Base-by-base conservation (phyloP, 768 basidiomycete genomes). In the Multifurca ochricompacta region DNA sequence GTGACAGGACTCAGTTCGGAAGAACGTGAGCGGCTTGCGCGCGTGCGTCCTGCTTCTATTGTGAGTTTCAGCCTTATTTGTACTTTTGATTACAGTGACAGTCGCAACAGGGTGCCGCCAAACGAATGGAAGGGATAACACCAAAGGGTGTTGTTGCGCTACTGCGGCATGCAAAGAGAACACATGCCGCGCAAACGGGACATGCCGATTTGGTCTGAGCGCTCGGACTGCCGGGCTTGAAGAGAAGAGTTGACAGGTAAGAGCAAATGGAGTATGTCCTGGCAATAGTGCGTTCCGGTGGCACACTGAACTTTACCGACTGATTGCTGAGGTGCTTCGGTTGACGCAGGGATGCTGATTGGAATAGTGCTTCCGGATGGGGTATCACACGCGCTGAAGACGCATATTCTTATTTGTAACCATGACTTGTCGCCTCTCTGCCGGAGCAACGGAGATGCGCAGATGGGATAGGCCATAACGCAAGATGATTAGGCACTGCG, bases 91-190 rank as follows among this genome's bases (percentile, higher is more conserved):
- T 21, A 18, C 25, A 37, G 11, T 53, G 31, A 35, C 25, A 32
- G 31, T 25, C 31, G 34, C n/a, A 11, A 31, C 51, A 92, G 91
- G 91, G 91, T n/a, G 86, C 87, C 3, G 92, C 87, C 14, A 92
- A 91, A 67, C 74, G 91, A 25, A 91, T 94, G 81, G 91, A 94
- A 65, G 92, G 92, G 7, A 89, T 94, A 79, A 95, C 92, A 3
- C 91, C 91, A 2, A 77, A 83, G 0, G 80, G 81, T 1, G 70
- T 87, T n/a, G 74, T 91, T 11, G 73, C 74, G 36, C 66, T 94
- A 23, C 70, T 93, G 58, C 79, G 77, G 61, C 76, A 88, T 64
- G 82, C 87, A 45, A 72, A 67, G 49, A 67, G 72, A 52, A 70
- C 66, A 18, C 68, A 61, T 51, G 59, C 32, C 19, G 50, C 50